These are phyloP conservation scores for Lumnitzera littorea DNA, from an alignment of 345 rosid species.

Conservation along the genomic window DNA sequence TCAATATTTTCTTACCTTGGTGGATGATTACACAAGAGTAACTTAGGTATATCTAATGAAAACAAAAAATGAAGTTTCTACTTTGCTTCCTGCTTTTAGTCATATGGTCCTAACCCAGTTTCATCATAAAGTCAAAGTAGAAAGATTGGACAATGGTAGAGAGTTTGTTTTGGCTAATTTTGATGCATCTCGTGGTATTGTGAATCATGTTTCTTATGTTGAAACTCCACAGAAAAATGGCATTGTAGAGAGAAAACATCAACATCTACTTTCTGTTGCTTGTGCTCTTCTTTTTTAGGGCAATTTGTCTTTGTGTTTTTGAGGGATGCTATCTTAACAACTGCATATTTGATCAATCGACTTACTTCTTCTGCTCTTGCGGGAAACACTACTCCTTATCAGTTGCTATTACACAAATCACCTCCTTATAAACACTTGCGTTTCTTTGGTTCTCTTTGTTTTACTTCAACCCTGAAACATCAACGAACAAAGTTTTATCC, in stretches of 20 bases:
- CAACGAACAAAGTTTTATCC: too few species aligned
- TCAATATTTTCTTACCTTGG: neutral
- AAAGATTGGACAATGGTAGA: neutral
- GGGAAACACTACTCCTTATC: too few species aligned
- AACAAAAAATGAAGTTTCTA: neutral
- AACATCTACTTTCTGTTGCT: neutral
- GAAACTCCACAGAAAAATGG: neutral
- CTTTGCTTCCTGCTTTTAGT: neutral
- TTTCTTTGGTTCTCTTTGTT: too few species aligned
- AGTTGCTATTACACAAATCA: too few species aligned
- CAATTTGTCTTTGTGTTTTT: neutral
- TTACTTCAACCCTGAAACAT: too few species aligned
- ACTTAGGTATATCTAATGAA: neutral
- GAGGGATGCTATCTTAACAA: too few species aligned
- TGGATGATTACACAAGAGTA: neutral
- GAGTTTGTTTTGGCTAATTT: neutral
- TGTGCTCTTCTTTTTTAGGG: neutral
- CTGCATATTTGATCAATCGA: too few species aligned
- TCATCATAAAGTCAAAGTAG: neutral
- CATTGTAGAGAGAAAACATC: neutral
- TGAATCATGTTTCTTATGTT: neutral
- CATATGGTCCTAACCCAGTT: neutral
- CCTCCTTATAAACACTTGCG: too few species aligned
- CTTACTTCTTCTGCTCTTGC: too few species aligned
- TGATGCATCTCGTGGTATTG: neutral